phyloP scores from a whole-genome alignment of 192 early-diverging fungal genomes.

The Podila verticillata region DNA sequence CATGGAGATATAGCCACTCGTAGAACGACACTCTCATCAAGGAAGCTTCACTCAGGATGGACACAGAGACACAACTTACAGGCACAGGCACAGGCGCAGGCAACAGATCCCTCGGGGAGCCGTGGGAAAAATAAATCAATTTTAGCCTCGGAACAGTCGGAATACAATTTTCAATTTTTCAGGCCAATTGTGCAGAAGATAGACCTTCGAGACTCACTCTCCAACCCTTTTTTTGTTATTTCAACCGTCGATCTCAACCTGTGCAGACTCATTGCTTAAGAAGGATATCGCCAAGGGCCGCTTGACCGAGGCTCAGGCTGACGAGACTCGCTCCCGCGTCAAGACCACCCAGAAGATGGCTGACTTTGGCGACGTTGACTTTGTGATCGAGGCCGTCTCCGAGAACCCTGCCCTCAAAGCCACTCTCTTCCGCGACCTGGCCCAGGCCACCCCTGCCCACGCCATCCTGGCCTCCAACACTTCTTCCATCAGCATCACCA shows the following conservation, averaged over 20 bases:
- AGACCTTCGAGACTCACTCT: too few relatives aligned
- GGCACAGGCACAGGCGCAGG: not conserved
- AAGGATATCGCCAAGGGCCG: conserved; percentile 93
- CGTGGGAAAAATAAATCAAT: conserved; percentile 5
- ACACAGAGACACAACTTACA: not conserved
- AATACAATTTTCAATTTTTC: not conserved
- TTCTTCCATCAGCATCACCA: conserved; percentile 96
- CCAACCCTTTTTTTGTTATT: not conserved
- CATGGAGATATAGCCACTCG: not conserved
- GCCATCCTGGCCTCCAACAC: conserved; percentile 97
- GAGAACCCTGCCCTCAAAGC: conserved; percentile 89
- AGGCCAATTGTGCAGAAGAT: not conserved
- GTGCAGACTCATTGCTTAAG: conserved; percentile 78
- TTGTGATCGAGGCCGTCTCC: conserved; percentile 93
- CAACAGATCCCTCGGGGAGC: not conserved
- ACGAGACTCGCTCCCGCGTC: conserved; percentile 70
- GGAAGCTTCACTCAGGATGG: not conserved
- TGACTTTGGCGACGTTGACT: conserved; percentile 75
- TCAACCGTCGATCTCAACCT: not conserved
- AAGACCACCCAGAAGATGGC: conserved; percentile 66
- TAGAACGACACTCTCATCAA: not conserved
- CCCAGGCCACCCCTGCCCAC: conserved; percentile 66
- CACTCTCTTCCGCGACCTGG: conserved; percentile 81
- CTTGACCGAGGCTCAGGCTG: conserved; percentile 80
- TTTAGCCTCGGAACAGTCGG: not conserved